Evolutionary conservation across 1,284 basidiomycete species (phyloP).

Genomic region (Moesziomyces globuligerus): DNA sequence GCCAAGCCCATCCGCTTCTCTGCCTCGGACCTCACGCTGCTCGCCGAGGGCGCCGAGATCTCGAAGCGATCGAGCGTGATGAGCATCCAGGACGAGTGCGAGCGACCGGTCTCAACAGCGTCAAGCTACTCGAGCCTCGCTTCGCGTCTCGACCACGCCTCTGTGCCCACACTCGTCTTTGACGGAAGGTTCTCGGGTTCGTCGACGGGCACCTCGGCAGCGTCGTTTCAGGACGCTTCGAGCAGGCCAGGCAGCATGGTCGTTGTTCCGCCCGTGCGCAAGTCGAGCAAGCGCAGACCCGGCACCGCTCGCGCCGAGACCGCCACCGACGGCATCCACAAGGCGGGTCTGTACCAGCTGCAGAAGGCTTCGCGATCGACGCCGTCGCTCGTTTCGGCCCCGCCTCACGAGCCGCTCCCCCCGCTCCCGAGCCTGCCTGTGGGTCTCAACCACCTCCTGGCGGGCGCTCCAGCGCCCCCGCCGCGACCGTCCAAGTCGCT

Average conservation of each 20-base stretch:
- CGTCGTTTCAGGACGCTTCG: constrained; percentile 8
- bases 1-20: constrained; percentile 27
- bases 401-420: constrained; percentile 23
- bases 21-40: constrained; percentile 23
- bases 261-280: constrained; percentile 1
- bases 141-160: constrained; percentile 2
- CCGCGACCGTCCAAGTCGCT: constrained; percentile 20
- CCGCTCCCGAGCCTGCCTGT: constrained; percentile 24
- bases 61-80: constrained; percentile 9
- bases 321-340: neutral
- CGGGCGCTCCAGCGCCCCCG: neutral
- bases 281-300: constrained; percentile 6
- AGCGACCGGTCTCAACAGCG: constrained; percentile 10
- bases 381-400: constrained; percentile 14
- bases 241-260: constrained; percentile 23
- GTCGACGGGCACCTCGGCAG: constrained; percentile 12
- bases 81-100: constrained; percentile 1
- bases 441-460: constrained; percentile 3
- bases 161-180: constrained; percentile 23
- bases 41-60: constrained; percentile 8
- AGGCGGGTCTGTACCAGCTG: constrained; percentile 10
- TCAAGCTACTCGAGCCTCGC: constrained; percentile 13
- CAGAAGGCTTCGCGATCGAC: constrained; percentile 13
- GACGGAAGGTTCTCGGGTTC: constrained; percentile 22
- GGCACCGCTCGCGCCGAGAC: constrained; percentile 7